Conservation (phyloP, 2,329 filamentous ascomycete species). For the Exophiala oligosperma region DNA sequence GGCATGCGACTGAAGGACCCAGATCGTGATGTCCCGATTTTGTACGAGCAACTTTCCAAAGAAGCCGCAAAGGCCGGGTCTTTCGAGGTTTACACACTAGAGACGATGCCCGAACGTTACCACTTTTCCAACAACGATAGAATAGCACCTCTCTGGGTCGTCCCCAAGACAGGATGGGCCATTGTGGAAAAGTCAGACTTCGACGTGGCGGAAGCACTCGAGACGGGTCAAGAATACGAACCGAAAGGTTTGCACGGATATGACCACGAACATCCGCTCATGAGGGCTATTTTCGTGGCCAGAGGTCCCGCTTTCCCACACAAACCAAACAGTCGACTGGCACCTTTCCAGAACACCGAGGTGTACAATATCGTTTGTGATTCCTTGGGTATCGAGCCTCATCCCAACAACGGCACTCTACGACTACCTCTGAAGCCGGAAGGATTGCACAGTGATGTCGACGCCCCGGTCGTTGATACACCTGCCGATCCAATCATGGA, state of each 20-base stretch:
- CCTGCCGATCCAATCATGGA: slow-evolving; percentile 15
- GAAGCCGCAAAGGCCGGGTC: slow-evolving; percentile 55
- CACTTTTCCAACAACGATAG: slow-evolving; percentile 86
- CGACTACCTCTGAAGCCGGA: slow-evolving; percentile 46
- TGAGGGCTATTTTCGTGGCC: slow-evolving; percentile 94
- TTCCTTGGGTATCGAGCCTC: slow-evolving; percentile 71
- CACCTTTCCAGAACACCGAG: slow-evolving; percentile 87
- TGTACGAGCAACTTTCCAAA: slow-evolving; percentile 61
- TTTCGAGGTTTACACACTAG: slow-evolving; percentile 82
- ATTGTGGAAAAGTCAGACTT: slow-evolving; percentile 81
- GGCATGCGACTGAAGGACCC: slow-evolving; percentile 78
- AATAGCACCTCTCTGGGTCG: slow-evolving; percentile 92
- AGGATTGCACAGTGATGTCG: slow-evolving; percentile 46
- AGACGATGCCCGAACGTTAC: slow-evolving; percentile 88
- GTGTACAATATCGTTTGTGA: slow-evolving; percentile 96
- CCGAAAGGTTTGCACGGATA: slow-evolving; percentile 90
- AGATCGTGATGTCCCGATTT: slow-evolving; percentile 59
- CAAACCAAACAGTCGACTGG: slow-evolving; percentile 73
- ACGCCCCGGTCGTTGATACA: slow-evolving; percentile 29
- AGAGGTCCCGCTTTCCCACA: slow-evolving; percentile 91
- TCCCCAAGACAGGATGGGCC: slow-evolving; percentile 90
- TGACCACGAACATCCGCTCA: slow-evolving; percentile 89
- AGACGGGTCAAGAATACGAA: slow-evolving; percentile 67
- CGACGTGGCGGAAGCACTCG: slow-evolving; percentile 66
- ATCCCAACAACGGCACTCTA: slow-evolving; percentile 85